Conservation (phyloP, 345 rosid species). For the Sisymbrium irio region DNA sequence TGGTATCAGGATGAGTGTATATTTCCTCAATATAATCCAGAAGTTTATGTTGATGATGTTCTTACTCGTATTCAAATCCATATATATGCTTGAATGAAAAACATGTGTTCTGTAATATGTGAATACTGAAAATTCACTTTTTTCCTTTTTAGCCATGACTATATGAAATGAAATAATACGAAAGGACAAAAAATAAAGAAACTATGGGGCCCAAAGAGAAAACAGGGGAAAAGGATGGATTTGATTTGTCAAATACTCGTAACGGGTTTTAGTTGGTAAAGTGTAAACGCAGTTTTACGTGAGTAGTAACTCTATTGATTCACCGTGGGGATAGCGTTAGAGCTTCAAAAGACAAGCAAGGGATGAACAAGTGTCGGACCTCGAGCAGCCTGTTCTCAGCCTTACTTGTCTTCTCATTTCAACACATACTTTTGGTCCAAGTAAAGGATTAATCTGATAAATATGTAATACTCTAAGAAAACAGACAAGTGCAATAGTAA, state of each 20-base stretch:
- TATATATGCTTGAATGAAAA: neutral
- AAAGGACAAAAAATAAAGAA: constrained; percentile 7
- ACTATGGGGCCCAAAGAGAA: constrained; percentile 15
- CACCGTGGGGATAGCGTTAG: neutral
- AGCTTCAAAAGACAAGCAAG: neutral
- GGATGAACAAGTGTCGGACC: constrained; percentile 27
- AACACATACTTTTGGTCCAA: neutral
- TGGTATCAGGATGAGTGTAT: too few relatives aligned
- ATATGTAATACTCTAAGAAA: neutral
- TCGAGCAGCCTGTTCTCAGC: constrained; percentile 26
- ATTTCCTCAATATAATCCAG: neutral
- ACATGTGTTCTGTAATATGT: neutral
- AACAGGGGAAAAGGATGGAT: constrained; percentile 7
- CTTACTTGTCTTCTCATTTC: constrained; percentile 14
- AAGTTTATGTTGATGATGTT: neutral
- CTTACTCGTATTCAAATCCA: neutral
- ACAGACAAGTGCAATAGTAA: neutral
- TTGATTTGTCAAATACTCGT: constrained; percentile 18
- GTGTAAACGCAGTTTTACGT: neutral
- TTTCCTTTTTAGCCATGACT: constrained; percentile 1
- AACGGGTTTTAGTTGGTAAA: neutral
- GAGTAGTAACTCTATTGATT: constrained; percentile 6
- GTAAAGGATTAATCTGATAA: neutral
- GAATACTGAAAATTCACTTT: neutral
- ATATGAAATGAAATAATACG: neutral